Conservation (phyloP, 2,329 filamentous ascomycete genomes). For the Bipolaris cookei region DNA sequence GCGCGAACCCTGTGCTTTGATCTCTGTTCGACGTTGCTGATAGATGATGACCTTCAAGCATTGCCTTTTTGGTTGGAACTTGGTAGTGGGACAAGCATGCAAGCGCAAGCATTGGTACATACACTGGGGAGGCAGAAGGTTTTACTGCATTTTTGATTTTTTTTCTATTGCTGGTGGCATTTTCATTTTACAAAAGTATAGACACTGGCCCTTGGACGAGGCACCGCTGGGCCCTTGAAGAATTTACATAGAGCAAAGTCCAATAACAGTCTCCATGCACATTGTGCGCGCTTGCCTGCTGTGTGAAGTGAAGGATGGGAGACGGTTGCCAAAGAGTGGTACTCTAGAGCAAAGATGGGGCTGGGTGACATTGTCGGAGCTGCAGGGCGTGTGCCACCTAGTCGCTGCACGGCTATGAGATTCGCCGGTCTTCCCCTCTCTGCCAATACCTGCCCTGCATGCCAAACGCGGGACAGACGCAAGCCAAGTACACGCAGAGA, state of each 20-base stretch:
- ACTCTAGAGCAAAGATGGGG: neutral
- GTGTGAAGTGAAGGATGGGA: neutral
- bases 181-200: slow-evolving; percentile 29
- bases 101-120: slow-evolving; percentile 29
- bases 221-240: slow-evolving; percentile 18
- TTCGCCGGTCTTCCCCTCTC: slow-evolving; percentile 11
- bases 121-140: slow-evolving; percentile 23
- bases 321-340: neutral
- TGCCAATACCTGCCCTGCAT: slow-evolving; percentile 8
- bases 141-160: neutral
- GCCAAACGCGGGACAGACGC: slow-evolving; percentile 10
- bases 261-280: neutral
- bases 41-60: slow-evolving; percentile 31
- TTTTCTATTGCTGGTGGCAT: slow-evolving; percentile 14
- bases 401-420: slow-evolving; percentile 14
- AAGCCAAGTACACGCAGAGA: slow-evolving; percentile 14
- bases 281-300: neutral
- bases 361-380: slow-evolving; percentile 22
- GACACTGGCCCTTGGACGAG: slow-evolving; percentile 31
- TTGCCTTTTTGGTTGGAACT: slow-evolving; percentile 16
- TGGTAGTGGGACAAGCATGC: slow-evolving; percentile 15
- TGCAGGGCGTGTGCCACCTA: slow-evolving; percentile 23
- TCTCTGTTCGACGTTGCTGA: slow-evolving; percentile 29
- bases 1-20: slow-evolving; percentile 28
- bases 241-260: slow-evolving; percentile 18